These are phyloP conservation scores for Penicillium longicatenatum DNA, from an alignment of 495 filamentous ascomycete genomes.

Conservation along the genomic window DNA sequence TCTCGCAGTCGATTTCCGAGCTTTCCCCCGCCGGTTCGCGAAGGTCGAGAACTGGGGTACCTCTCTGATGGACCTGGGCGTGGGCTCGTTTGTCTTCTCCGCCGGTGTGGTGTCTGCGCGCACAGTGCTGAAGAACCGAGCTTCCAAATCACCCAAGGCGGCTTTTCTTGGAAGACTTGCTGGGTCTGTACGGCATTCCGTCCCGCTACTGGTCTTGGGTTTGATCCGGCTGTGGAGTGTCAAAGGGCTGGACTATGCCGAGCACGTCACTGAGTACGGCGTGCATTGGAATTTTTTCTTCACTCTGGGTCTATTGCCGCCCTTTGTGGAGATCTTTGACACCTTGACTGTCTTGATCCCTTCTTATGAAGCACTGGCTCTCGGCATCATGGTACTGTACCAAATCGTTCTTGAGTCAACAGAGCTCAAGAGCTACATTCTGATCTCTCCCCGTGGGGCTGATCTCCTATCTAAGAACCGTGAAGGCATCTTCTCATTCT, in stretches of 20 bases:
- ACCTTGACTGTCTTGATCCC: constrained; percentile 58
- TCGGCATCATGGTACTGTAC: constrained; percentile 66
- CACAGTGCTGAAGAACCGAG: constrained; percentile 73
- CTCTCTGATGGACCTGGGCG: constrained; percentile 96
- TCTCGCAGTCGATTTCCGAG: constrained; percentile 91
- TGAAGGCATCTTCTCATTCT: constrained; percentile 90
- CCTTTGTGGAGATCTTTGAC: constrained; percentile 86
- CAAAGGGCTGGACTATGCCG: constrained; percentile 92
- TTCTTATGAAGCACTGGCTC: constrained; percentile 70
- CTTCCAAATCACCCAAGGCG: constrained; percentile 34
- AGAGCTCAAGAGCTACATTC: constrained; percentile 75
- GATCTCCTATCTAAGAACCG: constrained; percentile 84
- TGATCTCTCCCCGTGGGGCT: constrained; percentile 73
- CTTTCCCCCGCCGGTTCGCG: constrained; percentile 92
- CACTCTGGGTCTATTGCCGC: constrained; percentile 85
- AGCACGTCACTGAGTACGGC: constrained; percentile 97
- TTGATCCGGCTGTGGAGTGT: constrained; percentile 81
- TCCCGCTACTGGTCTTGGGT: constrained; percentile 81
- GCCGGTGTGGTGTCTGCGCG: constrained; percentile 90
- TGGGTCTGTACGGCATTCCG: constrained; percentile 70
- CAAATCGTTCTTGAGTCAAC: constrained; percentile 77
- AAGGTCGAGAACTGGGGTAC: constrained; percentile 99
- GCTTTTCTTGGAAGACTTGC: constrained; percentile 58
- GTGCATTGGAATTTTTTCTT: constrained; percentile 99
- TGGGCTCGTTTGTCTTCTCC: constrained; percentile 97